Evolutionary conservation across 2,329 filamentous ascomycete genomes (phyloP), one percentile per base, ranked within the genome.

Genomic region (Orbilia brochopaga): DNA sequence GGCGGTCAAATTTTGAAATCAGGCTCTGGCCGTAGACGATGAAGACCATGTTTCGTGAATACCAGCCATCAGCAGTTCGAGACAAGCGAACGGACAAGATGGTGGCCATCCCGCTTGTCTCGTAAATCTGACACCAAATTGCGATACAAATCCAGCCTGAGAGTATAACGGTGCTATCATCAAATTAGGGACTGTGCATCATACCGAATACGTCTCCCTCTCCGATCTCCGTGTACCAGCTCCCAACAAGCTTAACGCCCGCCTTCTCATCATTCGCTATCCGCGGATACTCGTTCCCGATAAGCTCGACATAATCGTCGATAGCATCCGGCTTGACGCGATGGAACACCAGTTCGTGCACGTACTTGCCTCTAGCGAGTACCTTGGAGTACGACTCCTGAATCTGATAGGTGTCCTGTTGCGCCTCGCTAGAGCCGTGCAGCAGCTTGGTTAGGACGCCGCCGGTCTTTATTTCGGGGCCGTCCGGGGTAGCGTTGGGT

Each of bases 291-390:
- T 91, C 97, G 40, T 85, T 84, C 70, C 94, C 91, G 13, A 97
- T 91, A 55, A 97, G 84, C 67, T 93, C 85, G 57, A 93, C 88
- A 78, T 99, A 99, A 78, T 97, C 93, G 74, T 97, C 92, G 52
- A 97, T 90, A 81, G 91, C 94, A 77, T 97, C 92, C 73, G 92
- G 92, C 82, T 95, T 92, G 75, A 99, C 94, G 73, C 95, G 87
- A 82, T 99, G 94, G 78, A 96, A 91, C 69, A 96, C 92, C 79
- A 99, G 97, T 52, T 92, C 95, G 81, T 99, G 94, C 61, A 99
- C 92, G 78, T 99, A 99, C 82, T 99, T 99, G 78, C 94, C 94
- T 75, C 94, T 86, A 23, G 94, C 94, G 51, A 99, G 83, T 50
- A 97, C 90, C 80, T 97, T 92, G 57, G 90, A 95, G 82, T 97